Conservation (phyloP, 116 monocot species). For the Phalaenopsis hybrid region DNA sequence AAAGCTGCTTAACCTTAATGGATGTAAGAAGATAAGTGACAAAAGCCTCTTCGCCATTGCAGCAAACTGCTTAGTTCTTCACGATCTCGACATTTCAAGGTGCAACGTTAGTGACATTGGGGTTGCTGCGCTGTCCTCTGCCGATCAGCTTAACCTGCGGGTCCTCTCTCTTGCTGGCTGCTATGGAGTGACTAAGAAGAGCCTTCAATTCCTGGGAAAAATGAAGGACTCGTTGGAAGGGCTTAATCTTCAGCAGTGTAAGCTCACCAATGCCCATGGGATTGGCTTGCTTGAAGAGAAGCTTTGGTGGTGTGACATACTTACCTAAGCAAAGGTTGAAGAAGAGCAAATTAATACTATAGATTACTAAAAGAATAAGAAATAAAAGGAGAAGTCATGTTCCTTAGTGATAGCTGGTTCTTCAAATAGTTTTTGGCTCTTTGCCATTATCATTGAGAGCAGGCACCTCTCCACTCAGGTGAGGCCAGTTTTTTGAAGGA, state of each 20-base stretch:
- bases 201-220: slow-evolving; percentile 42
- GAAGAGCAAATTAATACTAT: not conserved
- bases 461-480: slow-evolving; percentile 4
- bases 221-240: slow-evolving; percentile 45
- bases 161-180: slow-evolving; percentile 62
- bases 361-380: not conserved
- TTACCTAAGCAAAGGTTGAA: slow-evolving; percentile 12
- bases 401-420: not conserved
- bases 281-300: slow-evolving; percentile 34
- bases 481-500: slow-evolving; percentile 25
- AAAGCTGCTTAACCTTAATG: slow-evolving; percentile 51
- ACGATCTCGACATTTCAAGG: slow-evolving; percentile 69
- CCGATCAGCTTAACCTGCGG: slow-evolving; percentile 46
- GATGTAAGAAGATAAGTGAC: slow-evolving; percentile 71
- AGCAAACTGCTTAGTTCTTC: slow-evolving; percentile 41
- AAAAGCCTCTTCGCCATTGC: slow-evolving; percentile 41
- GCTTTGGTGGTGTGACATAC: slow-evolving; percentile 48
- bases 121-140: slow-evolving; percentile 55
- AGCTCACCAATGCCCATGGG: slow-evolving; percentile 21
- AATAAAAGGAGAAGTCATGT: not conserved
- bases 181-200: slow-evolving; percentile 28
- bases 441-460: not conserved
- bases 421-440: not conserved
- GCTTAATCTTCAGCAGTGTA: slow-evolving; percentile 60
- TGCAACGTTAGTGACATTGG: slow-evolving; percentile 61